phyloP scores from a whole-genome alignment of 441 rosid species.

The Flueggea neowawraea region DNA sequence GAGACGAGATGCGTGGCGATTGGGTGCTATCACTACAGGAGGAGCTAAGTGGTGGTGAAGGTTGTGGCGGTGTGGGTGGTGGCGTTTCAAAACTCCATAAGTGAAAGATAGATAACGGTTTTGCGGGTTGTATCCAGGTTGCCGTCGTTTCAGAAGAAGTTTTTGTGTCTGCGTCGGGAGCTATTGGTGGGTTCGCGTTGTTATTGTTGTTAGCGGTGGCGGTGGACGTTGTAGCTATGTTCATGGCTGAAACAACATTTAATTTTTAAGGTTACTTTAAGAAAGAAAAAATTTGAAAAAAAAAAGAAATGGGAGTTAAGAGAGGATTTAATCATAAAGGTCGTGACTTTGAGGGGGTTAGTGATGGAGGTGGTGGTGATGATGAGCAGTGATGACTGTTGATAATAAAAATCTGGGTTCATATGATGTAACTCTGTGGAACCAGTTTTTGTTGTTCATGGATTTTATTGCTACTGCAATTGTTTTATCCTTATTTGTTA shows the following conservation, averaged over 20 bases:
- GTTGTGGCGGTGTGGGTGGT: slow-evolving; percentile 22
- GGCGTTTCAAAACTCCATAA: slow-evolving; percentile 76
- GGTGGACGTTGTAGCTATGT: slow-evolving; percentile 28
- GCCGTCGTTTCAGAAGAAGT: slow-evolving; percentile 13
- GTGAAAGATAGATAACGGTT: slow-evolving; percentile 57
- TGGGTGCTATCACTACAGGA: slow-evolving; percentile 24
- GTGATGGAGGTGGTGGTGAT: slow-evolving; percentile 3
- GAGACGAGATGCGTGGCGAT: too few relatives aligned
- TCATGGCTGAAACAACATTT: slow-evolving; percentile 50
- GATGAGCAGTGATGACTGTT: slow-evolving; percentile 32
- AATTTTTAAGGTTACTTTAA: background rate
- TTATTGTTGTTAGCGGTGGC: background rate
- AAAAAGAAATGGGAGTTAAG: background rate
- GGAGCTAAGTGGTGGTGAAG: slow-evolving; percentile 17
- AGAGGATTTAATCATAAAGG: background rate
- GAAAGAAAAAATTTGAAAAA: too few relatives aligned
- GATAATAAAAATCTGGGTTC: slow-evolving; percentile 38
- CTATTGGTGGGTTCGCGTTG: slow-evolving; percentile 19
- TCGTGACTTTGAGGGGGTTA: too few relatives aligned
- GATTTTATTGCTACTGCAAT: too few relatives aligned
- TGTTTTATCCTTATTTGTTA: too few relatives aligned
- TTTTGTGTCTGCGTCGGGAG: slow-evolving; percentile 52
- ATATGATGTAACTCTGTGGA: slow-evolving; percentile 18
- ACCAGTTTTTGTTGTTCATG: too few relatives aligned
- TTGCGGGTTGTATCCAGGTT: slow-evolving; percentile 45